Base-by-base conservation (phyloP, 345 rosid species). In the Atalantia buxifolia region DNA sequence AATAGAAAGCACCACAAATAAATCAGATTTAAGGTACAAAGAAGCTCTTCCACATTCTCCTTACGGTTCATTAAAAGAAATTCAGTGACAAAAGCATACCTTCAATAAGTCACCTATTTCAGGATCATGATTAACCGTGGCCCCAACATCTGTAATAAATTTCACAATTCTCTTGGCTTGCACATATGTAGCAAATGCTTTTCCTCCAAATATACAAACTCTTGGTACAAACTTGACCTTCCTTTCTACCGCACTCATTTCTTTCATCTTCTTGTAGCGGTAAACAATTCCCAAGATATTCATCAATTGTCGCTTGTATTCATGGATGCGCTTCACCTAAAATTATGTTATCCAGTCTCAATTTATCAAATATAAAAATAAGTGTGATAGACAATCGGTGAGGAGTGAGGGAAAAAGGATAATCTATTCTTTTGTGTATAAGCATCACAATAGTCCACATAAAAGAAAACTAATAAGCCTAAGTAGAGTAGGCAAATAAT, bases 141-240 rank as follows among this genome's bases (percentile, higher is more conserved):
- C 81, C 31, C 88, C 97, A 74, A 90, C 95, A 79, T 93, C 95
- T 1, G 89, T 87, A 71, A 93, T 90, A 65, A 91, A 87, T 82
- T 90, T 91, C 77, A 91, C 92, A 77, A 93, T 93, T 81, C 93
- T 89, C 86, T 91, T 93, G 63, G 97, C 97, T 83, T 91, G 95
- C 22, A 93, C 88, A 72, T 90, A 91, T 19, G 97, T 91, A 66
- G 95, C 85, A 57, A 93, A 91, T 72, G 97, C 95, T 84, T 93
- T 91, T 30, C 97, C 95, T 30, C 95, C 97, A 77, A 91, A 88
- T 80, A 93, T 90, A 80, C 94, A 93, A 61, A 93, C 94, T 76
- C 97, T 78, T 6, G 95, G 94, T 63, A 83, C 94, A 81, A 66
- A 93, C 18, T 75, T 84, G 7, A 80, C 78, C 80, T 80, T 83